Conservation (phyloP, 2,329 filamentous ascomycete genomes). For the Claviceps sp. region DNA sequence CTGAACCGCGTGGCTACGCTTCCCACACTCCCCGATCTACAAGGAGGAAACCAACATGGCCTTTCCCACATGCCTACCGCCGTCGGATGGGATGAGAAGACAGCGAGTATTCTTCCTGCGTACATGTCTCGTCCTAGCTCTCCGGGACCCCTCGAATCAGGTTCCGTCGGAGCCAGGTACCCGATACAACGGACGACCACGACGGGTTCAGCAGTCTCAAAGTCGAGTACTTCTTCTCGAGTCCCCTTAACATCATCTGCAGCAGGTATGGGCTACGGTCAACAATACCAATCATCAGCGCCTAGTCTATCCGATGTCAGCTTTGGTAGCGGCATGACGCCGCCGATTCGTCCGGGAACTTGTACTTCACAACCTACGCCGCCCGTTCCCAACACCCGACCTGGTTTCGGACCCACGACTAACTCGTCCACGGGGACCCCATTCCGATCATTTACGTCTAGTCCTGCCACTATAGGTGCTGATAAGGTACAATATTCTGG, state of each 20-base stretch:
- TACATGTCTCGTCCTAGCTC: slow-evolving; percentile 49
- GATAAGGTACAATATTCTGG: slow-evolving; percentile 19
- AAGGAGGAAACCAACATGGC: slow-evolving; percentile 25
- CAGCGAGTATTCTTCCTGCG: slow-evolving; percentile 44
- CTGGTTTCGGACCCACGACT: slow-evolving; percentile 8
- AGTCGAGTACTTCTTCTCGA: slow-evolving; percentile 49
- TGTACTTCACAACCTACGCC: slow-evolving; percentile 23
- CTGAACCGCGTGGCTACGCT: slow-evolving; percentile 51
- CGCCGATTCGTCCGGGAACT: slow-evolving; percentile 22
- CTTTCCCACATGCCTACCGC: slow-evolving; percentile 43
- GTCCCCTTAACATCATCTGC: slow-evolving; percentile 48
- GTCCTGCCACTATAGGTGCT: slow-evolving; percentile 16
- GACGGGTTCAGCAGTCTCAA: slow-evolving; percentile 40
- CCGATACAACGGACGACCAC: slow-evolving; percentile 38
- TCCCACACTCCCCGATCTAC: slow-evolving; percentile 39
- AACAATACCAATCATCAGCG: slow-evolving; percentile 22
- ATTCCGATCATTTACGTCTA: slow-evolving; percentile 15
- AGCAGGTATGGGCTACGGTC: slow-evolving; percentile 43
- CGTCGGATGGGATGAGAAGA: slow-evolving; percentile 45
- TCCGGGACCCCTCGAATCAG: slow-evolving; percentile 38
- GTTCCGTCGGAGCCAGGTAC: slow-evolving; percentile 36
- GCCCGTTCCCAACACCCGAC: slow-evolving; percentile 8
- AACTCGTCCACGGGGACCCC: slow-evolving; percentile 7
- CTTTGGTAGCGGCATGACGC: slow-evolving; percentile 8
- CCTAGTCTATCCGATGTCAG: slow-evolving; percentile 20